phyloP scores from a whole-genome alignment of 2,329 filamentous ascomycete species.

The Alternaria ventricosa region DNA sequence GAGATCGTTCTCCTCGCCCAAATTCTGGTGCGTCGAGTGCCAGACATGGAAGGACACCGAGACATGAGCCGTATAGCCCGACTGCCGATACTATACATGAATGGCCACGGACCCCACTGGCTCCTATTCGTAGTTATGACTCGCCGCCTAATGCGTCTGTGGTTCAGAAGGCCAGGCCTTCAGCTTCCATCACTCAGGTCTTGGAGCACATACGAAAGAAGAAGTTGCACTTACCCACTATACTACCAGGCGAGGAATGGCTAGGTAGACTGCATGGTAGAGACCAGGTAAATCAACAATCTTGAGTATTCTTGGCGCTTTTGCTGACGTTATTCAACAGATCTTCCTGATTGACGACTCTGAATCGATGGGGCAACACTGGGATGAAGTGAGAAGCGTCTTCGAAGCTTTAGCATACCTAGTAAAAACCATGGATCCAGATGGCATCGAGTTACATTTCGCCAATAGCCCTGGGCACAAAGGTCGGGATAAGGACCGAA shows the following conservation, averaged over 20 bases:
- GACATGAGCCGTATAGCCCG: rapidly evolving
- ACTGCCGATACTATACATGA: neutral
- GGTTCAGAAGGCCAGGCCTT: rapidly evolving
- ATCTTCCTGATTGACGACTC: constrained; percentile 28
- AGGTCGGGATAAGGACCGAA: neutral
- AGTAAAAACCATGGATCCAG: constrained; percentile 21
- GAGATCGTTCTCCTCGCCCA: neutral
- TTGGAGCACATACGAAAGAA: neutral
- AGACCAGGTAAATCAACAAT: constrained; percentile 12
- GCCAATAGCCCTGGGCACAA: neutral
- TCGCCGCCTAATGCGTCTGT: rapidly evolving
- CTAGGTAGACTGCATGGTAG: neutral
- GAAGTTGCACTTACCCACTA: rapidly evolving
- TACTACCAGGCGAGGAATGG: neutral
- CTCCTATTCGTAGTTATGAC: rapidly evolving
- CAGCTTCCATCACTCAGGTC: rapidly evolving
- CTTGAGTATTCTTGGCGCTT: rapidly evolving
- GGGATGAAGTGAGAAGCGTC: neutral
- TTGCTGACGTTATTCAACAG: neutral
- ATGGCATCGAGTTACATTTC: constrained; percentile 28
- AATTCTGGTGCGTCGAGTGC: rapidly evolving
- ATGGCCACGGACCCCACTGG: rapidly evolving
- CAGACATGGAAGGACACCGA: neutral
- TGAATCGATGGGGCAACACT: constrained; percentile 12
- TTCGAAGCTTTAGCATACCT: constrained; percentile 19